Conservation (phyloP, 1,284 basidiomycete genomes). For the Trametes pubescens region DNA sequence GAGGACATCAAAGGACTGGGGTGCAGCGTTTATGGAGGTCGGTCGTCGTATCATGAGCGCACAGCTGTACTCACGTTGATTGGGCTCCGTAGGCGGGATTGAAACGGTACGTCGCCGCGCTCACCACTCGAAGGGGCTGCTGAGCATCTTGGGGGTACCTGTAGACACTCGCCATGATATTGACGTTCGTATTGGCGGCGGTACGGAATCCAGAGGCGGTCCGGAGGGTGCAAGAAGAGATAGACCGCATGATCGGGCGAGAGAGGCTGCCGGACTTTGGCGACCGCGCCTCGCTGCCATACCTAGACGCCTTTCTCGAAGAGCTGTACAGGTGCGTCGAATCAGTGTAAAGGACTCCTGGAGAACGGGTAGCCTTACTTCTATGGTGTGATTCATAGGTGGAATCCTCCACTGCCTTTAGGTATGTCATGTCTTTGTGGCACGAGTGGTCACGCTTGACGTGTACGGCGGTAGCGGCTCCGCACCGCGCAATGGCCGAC, state of each 20-base stretch:
- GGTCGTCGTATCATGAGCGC: background rate
- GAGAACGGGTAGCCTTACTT: background rate
- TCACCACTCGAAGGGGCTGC: too few relatives aligned
- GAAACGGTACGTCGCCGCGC: background rate
- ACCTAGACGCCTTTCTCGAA: conserved; percentile 56
- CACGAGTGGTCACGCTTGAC: too few relatives aligned
- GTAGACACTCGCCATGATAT: background rate
- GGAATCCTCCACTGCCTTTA: conserved; percentile 27
- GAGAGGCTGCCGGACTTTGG: conserved; percentile 30
- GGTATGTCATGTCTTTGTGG: background rate
- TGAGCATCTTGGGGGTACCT: background rate
- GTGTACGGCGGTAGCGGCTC: conserved; percentile 15
- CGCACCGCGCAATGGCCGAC: conserved; percentile 46
- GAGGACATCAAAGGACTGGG: conserved; percentile 33
- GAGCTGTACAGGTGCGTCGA: conserved; percentile 52
- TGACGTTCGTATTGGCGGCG: conserved; percentile 29
- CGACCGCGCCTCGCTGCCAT: conserved; percentile 30
- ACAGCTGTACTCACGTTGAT: too few relatives aligned
- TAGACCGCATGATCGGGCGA: conserved; percentile 28
- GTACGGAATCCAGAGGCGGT: conserved; percentile 27
- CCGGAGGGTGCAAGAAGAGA: conserved; percentile 28
- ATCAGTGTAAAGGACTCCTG: conserved; percentile 3
- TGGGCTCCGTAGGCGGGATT: background rate
- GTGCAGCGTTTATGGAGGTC: conserved; percentile 35
- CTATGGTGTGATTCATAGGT: conserved; percentile 5